These are phyloP conservation scores for Diplogelasinospora grovesii DNA, from an alignment of 495 filamentous ascomycete species.

Conservation along the genomic window DNA sequence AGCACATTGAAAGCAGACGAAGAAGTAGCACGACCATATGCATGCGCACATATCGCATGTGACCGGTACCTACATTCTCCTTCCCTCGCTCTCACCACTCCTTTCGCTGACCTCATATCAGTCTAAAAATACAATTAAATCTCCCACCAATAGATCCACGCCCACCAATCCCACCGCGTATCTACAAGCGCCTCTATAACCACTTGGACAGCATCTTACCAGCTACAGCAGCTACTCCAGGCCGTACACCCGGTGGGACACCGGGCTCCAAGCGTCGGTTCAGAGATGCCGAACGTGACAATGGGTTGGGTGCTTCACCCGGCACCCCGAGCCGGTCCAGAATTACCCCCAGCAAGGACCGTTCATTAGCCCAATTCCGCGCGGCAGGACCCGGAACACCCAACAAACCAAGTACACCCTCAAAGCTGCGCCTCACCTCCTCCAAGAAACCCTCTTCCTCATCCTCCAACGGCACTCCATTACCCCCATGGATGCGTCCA, in stretches of 20 bases:
- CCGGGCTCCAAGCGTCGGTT: no score
- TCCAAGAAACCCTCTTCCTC: background rate
- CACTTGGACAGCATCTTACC: constrained; percentile 71
- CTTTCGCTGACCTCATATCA: constrained; percentile 22
- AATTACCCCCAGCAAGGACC: constrained; percentile 24
- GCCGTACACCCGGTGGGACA: no score
- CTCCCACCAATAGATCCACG: constrained; percentile 74
- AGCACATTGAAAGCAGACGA: constrained; percentile 77
- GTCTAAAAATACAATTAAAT: constrained; percentile 74
- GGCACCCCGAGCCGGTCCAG: constrained; percentile 14
- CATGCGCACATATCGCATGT: constrained; percentile 88
- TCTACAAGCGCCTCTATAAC: constrained; percentile 77
- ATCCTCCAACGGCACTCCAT: constrained; percentile 17
- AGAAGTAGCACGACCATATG: constrained; percentile 79
- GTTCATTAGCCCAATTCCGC: constrained; percentile 32
- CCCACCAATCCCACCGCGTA: constrained; percentile 74
- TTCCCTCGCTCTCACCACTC: constrained; percentile 1
- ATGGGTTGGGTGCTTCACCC: no score
- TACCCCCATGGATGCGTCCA: constrained; percentile 62
- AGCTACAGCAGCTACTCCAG: constrained; percentile 24
- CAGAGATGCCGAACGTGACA: no score
- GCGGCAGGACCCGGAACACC: background rate
- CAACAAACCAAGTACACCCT: constrained; percentile 6
- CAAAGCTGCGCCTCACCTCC: constrained; percentile 4
- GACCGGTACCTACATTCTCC: constrained; percentile 51